These are phyloP conservation scores for Tulasnella sp. DNA, from an alignment of 768 basidiomycete genomes.

Conservation along the genomic window DNA sequence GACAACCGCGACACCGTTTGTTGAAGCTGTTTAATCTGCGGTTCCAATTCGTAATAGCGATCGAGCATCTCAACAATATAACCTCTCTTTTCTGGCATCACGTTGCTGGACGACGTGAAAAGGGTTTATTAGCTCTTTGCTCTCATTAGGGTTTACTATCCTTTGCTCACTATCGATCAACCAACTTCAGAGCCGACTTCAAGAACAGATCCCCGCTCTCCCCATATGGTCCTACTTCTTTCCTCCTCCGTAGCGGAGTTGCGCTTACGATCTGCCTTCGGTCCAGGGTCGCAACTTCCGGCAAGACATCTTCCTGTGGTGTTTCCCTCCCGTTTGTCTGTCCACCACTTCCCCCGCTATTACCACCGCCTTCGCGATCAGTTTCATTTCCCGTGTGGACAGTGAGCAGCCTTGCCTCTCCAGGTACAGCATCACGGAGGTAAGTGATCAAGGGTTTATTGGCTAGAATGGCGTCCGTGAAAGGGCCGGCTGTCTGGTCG, in stretches of 20 bases:
- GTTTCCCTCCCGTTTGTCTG: not conserved
- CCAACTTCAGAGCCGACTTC: slow-evolving; percentile 11
- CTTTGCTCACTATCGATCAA: slow-evolving; percentile 17
- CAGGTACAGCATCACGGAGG: slow-evolving; percentile 10
- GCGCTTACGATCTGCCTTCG: slow-evolving; percentile 16
- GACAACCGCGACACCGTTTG: not conserved
- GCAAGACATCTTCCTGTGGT: not conserved
- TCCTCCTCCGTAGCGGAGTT: slow-evolving; percentile 13
- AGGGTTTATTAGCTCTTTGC: not conserved
- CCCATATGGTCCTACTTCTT: slow-evolving; percentile 11
- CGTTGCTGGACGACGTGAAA: not conserved
- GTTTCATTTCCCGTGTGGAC: not conserved
- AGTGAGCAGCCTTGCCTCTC: slow-evolving; percentile 8
- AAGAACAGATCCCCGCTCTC: slow-evolving; percentile 15
- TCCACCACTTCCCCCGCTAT: not conserved
- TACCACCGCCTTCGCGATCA: not conserved
- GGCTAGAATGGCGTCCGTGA: slow-evolving; percentile 8
- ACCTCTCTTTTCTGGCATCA: slow-evolving; percentile 14
- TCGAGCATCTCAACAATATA: slow-evolving; percentile 11
- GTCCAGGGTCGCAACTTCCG: not conserved
- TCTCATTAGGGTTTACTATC: too few relatives aligned
- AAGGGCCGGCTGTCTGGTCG: not conserved
- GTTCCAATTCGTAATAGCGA: not conserved
- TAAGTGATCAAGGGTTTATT: slow-evolving; percentile 9
- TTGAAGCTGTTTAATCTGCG: slow-evolving; percentile 5